These are phyloP conservation scores for Trichoderma sp. DNA, from an alignment of 2,329 filamentous ascomycete species.

Conservation along the genomic window DNA sequence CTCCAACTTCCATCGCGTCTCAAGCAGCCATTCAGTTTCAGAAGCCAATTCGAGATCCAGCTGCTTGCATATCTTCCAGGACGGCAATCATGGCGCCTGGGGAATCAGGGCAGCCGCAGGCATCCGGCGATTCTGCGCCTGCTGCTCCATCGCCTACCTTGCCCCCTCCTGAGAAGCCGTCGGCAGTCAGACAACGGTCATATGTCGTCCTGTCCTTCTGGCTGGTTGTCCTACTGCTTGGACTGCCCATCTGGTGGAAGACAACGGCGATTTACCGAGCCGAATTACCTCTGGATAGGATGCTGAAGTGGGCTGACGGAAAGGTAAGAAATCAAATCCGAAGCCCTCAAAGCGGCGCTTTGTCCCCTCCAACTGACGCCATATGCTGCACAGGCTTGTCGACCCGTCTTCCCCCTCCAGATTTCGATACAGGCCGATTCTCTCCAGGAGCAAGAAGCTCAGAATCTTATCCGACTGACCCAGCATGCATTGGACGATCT, in stretches of 20 bases:
- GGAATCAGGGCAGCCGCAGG: constrained; percentile 16
- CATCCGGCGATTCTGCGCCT: constrained; percentile 24
- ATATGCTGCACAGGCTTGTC: constrained; percentile 63
- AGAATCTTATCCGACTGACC: constrained; percentile 72
- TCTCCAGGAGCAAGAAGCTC: constrained; percentile 64
- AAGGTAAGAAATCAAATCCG: constrained; percentile 55
- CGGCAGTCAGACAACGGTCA: constrained; percentile 66
- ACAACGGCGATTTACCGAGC: constrained; percentile 92
- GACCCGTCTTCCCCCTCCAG: constrained; percentile 80
- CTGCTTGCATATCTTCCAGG: background rate
- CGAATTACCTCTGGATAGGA: constrained; percentile 74
- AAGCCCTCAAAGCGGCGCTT: background rate
- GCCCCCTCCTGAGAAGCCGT: constrained; percentile 75
- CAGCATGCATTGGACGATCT: constrained; percentile 84
- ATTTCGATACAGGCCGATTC: constrained; percentile 72
- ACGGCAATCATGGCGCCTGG: constrained; percentile 19
- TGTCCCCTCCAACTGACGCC: background rate
- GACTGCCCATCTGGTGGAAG: constrained; percentile 92
- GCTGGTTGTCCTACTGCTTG: constrained; percentile 77
- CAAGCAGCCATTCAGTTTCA: background rate
- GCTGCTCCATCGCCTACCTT: constrained; percentile 29
- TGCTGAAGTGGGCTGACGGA: constrained; percentile 89
- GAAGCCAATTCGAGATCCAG: background rate
- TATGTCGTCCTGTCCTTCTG: constrained; percentile 85
- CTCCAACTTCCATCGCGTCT: background rate